Base-by-base conservation (phyloP, 108 stramenopile species). In the Seminavis robusta region DNA sequence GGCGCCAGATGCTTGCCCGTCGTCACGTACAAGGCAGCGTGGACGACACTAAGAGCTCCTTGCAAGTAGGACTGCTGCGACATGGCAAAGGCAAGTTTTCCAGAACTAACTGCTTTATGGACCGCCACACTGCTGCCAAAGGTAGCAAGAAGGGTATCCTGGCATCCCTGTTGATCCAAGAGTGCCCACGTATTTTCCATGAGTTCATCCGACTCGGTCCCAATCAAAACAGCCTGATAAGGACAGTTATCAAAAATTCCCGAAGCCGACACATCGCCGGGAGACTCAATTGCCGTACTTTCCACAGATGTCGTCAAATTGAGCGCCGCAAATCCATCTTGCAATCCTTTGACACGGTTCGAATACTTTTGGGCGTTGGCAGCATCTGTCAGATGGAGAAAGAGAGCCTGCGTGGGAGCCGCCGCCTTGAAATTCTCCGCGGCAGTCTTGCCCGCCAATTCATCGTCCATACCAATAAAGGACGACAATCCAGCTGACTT, bases 21-120 rank as follows among this genome's bases (percentile, higher is more conserved):
- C 15, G 69, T 64, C n/a, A 36, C 48, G 42, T 59, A 64, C 19
- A 63, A 13, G 1, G 63, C 44, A 13, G 69, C 69, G 46, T 64
- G 23, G 5, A 65, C 17, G 17, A 64, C 47, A 6, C 43, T 4
- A 3, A 58, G 13, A 11, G 54, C 49, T n/a, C 47, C 69, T 36
- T 63, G 63, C 11, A 71, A 0, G 25, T 63, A 52, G 2, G 39
- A 36, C 39, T 71, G 69, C 27, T 57, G 56, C 0, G 46, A 29
- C 6, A 71, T 49, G 7, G 41, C 52, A 59, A 64, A 71, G 24
- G 39, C 21, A 11, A 69, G 36, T 3, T 36, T 43, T 0, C 68
- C 61, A 13, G 31, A 15, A 16, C 45, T 19, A 1, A 69, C 33
- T 7, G 60, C 68, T 13, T 11, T 11, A 37, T 37, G 8, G 13